phyloP scores from a whole-genome alignment of 1,284 basidiomycete species.

The Meira nashicola region DNA sequence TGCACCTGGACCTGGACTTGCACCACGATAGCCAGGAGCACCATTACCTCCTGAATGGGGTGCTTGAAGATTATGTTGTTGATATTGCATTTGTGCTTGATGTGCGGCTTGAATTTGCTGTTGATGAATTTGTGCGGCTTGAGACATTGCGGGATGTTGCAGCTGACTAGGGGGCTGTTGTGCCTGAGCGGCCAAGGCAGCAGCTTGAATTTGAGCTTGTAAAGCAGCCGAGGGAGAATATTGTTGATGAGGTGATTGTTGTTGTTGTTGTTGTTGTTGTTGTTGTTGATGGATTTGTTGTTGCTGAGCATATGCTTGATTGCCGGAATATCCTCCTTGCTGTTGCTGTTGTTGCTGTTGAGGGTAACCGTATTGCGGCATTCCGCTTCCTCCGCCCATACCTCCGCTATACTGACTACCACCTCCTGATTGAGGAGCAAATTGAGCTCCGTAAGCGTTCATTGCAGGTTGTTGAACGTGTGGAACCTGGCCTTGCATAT shows the following conservation, averaged over 20 bases:
- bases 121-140: conserved; percentile 42
- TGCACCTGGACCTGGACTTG: conserved; percentile 9
- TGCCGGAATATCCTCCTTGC: conserved; percentile 45
- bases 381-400: conserved; percentile 18
- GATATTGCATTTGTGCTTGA: conserved; percentile 20
- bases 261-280: background rate
- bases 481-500: conserved; percentile 15
- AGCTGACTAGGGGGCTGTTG: conserved; percentile 43
- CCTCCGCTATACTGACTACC: conserved; percentile 24
- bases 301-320: conserved; percentile 39
- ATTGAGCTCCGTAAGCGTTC: conserved; percentile 43
- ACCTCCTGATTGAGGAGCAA: conserved; percentile 36
- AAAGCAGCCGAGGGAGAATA: conserved; percentile 29
- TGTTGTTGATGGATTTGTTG: background rate
- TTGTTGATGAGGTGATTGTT: conserved; percentile 10
- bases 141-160: conserved; percentile 45
- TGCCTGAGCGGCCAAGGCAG: conserved; percentile 42
- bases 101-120: conserved; percentile 26
- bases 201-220: conserved; percentile 45
- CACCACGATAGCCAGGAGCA: conserved; percentile 1
- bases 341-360: too few relatives aligned
- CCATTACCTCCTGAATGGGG: conserved; percentile 3
- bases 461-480: conserved; percentile 41
- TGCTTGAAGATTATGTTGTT: conserved; percentile 24
- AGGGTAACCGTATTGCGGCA: conserved; percentile 30